Percentiles rank a stretch among this genome's conserved stretches.
Evolutionary conservation across 768 basidiomycete species (phyloP).

Genomic region (Amanita fuliginea): DNA sequence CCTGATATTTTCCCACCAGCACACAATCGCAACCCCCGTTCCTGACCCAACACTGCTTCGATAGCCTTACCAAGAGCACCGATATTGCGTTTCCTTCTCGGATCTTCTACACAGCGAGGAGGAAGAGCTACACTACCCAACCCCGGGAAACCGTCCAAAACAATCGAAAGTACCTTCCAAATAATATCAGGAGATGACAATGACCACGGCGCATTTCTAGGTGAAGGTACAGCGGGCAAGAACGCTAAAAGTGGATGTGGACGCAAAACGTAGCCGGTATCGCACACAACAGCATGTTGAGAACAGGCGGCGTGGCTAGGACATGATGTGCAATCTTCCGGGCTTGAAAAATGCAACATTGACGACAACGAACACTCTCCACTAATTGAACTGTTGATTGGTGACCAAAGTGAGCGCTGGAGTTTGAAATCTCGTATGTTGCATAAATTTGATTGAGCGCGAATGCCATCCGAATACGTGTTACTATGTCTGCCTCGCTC

Average conservation of each 20-base stretch:
- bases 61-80: conserved; percentile 66
- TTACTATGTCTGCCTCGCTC: conserved; percentile 55
- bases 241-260: conserved; percentile 49
- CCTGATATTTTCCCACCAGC: conserved; percentile 28
- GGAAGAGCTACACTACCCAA: conserved; percentile 71
- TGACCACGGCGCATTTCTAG: conserved; percentile 26
- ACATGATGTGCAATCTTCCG: conserved; percentile 62
- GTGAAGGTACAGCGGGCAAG: conserved; percentile 26
- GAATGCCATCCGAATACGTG: conserved; percentile 35
- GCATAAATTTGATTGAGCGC: conserved; percentile 39
- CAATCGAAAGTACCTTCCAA: conserved; percentile 35
- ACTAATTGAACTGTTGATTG: conserved; percentile 7
- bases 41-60: conserved; percentile 49
- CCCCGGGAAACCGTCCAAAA: conserved; percentile 61
- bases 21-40: conserved; percentile 58
- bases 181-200: conserved; percentile 27
- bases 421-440: conserved; percentile 40
- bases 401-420: neutral
- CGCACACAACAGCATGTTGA: conserved; percentile 48
- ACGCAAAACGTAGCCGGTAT: conserved; percentile 53
- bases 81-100: conserved; percentile 60
- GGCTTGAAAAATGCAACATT: conserved; percentile 42
- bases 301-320: conserved; percentile 59
- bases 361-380: conserved; percentile 44
- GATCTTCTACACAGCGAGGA: conserved; percentile 70